Base-by-base conservation (phyloP, 331 rosid genomes). In the Malus hybrid region DNA sequence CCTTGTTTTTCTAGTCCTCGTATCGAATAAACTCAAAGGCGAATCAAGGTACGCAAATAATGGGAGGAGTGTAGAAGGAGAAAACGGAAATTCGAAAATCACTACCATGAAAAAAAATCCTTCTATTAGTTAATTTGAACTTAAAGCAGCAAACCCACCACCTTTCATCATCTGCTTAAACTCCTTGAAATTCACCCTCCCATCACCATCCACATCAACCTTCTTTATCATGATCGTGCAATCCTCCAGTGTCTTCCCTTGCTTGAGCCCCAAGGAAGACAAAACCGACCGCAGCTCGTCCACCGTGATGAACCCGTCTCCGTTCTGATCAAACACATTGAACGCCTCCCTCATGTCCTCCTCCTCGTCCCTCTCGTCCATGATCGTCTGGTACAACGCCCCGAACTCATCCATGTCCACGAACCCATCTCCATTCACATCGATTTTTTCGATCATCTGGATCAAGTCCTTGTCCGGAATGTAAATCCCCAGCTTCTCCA, bases 111-210 rank as follows among this genome's bases (percentile, higher is more conserved):
- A 52, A 52, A 50, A 52, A 42, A 42, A 18, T 52, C 5, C 57
- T 6, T 52, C 20, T 18, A 19, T 18, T 52, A 9, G 12, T 10
- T 32, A 71, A 71, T 55, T 75, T 10, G 67, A 83, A 48, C 80
- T 73, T 20, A 84, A 73, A 19, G 88, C 79, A 6, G 82, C 83
- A 83, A 86, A 89, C 0, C 87, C 90, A 62, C 90, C 95, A 19
- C 86, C 82, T 69, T 88, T 86, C 93, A 90, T 90, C 96, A 90
- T 88, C 77, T 83, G 87, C 84, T 88, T 88, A 20, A 90, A 90
- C 77, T 88, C 96, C 19, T 66, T 78, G 80, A 60, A 90, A 27
- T 88, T 80, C 14, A 90, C 91, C 88, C 74, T 88, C 34, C 96
- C 96, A 74, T 90, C 96, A 0, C 96, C 96, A 74, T 90, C 93